Conservation (phyloP, 768 basidiomycete genomes). For the Pleurotus sapidus region DNA sequence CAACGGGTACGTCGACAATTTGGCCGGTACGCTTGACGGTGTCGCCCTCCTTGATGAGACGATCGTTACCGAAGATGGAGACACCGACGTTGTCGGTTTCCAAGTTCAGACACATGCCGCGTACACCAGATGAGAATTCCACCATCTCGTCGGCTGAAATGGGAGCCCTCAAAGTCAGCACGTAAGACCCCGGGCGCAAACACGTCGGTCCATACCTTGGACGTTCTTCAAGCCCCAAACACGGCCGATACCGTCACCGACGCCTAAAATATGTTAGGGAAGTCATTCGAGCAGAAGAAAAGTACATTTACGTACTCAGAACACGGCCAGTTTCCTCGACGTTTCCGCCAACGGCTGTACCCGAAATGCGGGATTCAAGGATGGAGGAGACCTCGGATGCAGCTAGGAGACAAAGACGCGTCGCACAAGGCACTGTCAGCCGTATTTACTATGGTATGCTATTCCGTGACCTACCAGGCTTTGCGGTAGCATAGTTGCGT, state of each 20-base stretch:
- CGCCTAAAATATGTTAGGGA: constrained; percentile 54
- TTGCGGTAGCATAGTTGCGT: constrained; percentile 96
- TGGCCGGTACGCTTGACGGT: constrained; percentile 99
- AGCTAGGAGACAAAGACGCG: constrained; percentile 45
- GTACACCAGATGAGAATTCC: constrained; percentile 99
- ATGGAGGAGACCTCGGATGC: constrained; percentile 99
- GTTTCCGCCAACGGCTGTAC: constrained; percentile 85
- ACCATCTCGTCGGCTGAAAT: constrained; percentile 97
- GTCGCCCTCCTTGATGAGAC: constrained; percentile 99
- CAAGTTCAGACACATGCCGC: constrained; percentile 99
- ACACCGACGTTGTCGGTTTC: constrained; percentile 99
- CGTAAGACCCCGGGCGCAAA: constrained; percentile 1
- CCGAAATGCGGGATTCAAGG: constrained; percentile 97
- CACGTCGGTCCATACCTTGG: constrained; percentile 63
- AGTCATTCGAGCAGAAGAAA: background rate
- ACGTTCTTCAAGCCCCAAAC: constrained; percentile 99
- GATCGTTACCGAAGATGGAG: constrained; percentile 98
- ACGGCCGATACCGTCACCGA: constrained; percentile 99
- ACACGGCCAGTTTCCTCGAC: constrained; percentile 99
- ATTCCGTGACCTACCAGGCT: constrained; percentile 71
- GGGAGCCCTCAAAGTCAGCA: background rate
- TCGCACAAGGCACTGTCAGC: constrained; percentile 18
- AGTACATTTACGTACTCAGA: constrained; percentile 64
- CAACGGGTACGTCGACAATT: constrained; percentile 99
- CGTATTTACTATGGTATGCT: background rate